Base-by-base conservation (phyloP, 441 rosid genomes). In the Codiaeum variegatum region DNA sequence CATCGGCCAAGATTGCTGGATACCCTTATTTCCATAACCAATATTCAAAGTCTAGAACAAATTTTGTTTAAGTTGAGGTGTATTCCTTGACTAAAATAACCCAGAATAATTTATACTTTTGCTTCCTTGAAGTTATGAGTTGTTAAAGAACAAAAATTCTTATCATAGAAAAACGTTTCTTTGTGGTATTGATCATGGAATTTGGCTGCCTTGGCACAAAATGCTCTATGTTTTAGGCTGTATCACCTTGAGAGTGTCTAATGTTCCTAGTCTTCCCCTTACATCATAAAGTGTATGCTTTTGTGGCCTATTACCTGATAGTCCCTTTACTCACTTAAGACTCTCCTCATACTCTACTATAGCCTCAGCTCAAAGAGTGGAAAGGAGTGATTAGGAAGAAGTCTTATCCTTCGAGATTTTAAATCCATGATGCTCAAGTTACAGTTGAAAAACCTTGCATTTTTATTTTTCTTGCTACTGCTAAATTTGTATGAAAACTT, bases 1-100 rank as follows among this genome's bases (percentile, higher is more conserved):
- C 42, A 1, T 38, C 12, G 1, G 12, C 42, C 42, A 38, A 38
- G 7, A 38, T 38, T 38, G 69, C 36, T 67, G 1, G 51, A 67
- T 31, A 21, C 26, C 71, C 59, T 51, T 67, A 60, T 29, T 52
- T 40, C 34, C 47, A n/a, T 21, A 36, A 63, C 67, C 49, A 21
- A n/a, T 36, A 11, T 5, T 47, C 19, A 24, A 16, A 15, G 13
- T 64, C 51, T 15, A 36, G 67, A 38, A n/a, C 67, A 62, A 34
- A 46, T 13, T 1, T 18, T 13, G n/a, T 46, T 46, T 46, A 46
- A 46, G 6, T 13, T 46, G 51, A 46, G 6, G 6, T 67, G 42
- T 9, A 19, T 67, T 47, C 47, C 9, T 0, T 5, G 31, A 52
- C 29, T 38, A 31, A 38, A 63, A n/a, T 36, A 38, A 29, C 18